A percentile compares a stretch with the other conserved stretches of the same genome.
These are phyloP conservation scores for Herpetomonas samuelpessoai DNA, from an alignment of 208 protist genomes.

Conservation along the genomic window DNA sequence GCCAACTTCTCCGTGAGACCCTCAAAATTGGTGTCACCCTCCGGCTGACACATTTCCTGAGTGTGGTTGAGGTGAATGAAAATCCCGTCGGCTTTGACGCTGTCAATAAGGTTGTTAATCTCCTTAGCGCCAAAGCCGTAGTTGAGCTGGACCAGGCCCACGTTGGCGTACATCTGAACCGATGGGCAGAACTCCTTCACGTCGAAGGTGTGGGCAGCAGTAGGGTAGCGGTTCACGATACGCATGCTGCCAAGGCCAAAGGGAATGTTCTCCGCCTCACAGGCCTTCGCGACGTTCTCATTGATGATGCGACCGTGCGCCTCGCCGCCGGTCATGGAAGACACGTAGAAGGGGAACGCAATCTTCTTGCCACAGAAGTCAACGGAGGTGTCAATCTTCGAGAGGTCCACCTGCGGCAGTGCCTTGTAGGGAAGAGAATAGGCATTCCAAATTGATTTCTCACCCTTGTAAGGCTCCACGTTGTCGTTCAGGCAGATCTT, in stretches of 20 bases:
- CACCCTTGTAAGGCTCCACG: slow-evolving; percentile 79
- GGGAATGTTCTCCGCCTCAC: slow-evolving; percentile 81
- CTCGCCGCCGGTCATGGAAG: slow-evolving; percentile 91
- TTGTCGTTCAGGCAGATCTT: slow-evolving; percentile 83
- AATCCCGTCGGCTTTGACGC: slow-evolving; percentile 81
- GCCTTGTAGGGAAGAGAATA: slow-evolving; percentile 87
- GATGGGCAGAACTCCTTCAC: slow-evolving; percentile 88
- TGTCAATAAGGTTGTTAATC: slow-evolving; percentile 79
- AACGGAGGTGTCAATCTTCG: slow-evolving; percentile 70
- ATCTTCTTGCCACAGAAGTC: slow-evolving; percentile 70
- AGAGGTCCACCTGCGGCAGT: slow-evolving; percentile 81
- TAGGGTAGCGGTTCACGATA: slow-evolving; percentile 86
- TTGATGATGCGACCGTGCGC: slow-evolving; percentile 89
- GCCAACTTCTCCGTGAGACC: slow-evolving; percentile 72
- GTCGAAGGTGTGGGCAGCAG: slow-evolving; percentile 80
- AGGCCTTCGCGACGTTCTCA: slow-evolving; percentile 88
- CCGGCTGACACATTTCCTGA: slow-evolving; percentile 89
- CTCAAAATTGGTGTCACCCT: slow-evolving; percentile 91
- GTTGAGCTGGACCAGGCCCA: slow-evolving; percentile 91
- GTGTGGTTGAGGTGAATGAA: slow-evolving; percentile 92
- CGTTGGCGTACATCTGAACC: slow-evolving; percentile 91
- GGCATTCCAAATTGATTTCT: slow-evolving; percentile 65
- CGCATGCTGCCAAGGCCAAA: slow-evolving; percentile 92
- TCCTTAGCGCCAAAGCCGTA: slow-evolving; percentile 89
- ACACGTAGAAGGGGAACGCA: slow-evolving; percentile 87